Conservation (phyloP, 768 basidiomycete species). For the Pleurotus tuber-regium region DNA sequence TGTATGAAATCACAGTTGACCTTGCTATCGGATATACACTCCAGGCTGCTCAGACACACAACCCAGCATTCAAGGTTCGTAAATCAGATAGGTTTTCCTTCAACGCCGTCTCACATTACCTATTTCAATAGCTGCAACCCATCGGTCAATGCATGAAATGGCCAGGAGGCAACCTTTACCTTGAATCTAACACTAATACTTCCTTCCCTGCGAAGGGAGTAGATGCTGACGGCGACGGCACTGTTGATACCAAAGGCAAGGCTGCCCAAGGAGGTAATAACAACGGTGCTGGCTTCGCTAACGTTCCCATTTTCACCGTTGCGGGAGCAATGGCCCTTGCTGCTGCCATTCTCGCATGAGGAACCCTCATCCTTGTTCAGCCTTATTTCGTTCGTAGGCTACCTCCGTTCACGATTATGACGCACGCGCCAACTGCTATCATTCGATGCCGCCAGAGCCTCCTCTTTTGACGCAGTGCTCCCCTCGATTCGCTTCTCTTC, state of each 20-base stretch:
- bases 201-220: conserved; percentile 50
- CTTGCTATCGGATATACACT: conserved; percentile 88
- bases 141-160: conserved; percentile 77
- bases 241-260: conserved; percentile 28
- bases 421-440: no score
- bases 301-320: conserved; percentile 5
- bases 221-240: conserved; percentile 40
- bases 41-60: conserved; percentile 65
- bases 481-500: neutral
- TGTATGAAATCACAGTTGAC: conserved; percentile 83
- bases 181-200: conserved; percentile 75
- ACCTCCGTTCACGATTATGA: neutral
- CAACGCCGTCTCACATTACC: neutral
- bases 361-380: neutral
- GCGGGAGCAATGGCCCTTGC: conserved; percentile 3
- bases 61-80: conserved; percentile 44
- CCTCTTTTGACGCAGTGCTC: neutral
- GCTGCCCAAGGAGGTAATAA: conserved; percentile 10
- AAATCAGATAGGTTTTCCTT: neutral
- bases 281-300: conserved; percentile 1
- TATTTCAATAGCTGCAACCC: conserved; percentile 55
- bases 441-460: no score
- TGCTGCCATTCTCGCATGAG: conserved; percentile 8
- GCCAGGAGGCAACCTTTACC: conserved; percentile 68
- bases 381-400: neutral